Percentiles rank a stretch among this genome's conserved stretches.
Evolutionary conservation across 2,329 filamentous ascomycete species (phyloP).

Genomic region (Colletotrichum camelliae): DNA sequence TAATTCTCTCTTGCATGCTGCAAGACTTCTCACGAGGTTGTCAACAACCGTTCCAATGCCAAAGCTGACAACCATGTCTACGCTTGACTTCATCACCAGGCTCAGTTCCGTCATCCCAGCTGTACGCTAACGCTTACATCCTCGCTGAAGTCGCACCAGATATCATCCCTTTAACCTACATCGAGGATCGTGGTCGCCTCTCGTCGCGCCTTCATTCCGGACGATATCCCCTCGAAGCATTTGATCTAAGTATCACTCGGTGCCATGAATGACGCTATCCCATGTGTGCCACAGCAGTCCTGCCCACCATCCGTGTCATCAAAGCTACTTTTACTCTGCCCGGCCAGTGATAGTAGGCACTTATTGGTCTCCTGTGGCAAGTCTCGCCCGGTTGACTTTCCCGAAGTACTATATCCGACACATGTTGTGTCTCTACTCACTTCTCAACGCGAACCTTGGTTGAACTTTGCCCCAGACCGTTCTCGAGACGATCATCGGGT

Average conservation of each 20-base stretch:
- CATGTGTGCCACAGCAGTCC: not conserved
- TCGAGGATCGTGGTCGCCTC: not conserved
- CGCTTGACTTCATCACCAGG: not conserved
- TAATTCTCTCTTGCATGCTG: not conserved
- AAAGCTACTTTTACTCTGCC: not conserved
- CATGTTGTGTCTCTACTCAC: not conserved
- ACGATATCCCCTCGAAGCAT: not conserved
- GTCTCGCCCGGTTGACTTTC: not conserved
- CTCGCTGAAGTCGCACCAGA: not conserved
- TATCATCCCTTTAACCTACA: not conserved
- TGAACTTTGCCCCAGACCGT: not conserved
- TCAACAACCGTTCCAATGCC: not conserved
- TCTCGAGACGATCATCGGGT: not conserved
- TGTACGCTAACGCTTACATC: not conserved
- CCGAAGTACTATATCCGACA: not conserved
- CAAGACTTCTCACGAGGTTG: not conserved
- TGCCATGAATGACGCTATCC: not conserved
- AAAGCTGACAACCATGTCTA: not conserved
- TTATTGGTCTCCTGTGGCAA: not conserved
- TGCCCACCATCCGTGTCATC: not conserved
- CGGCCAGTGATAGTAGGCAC: not conserved
- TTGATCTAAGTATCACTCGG: not conserved
- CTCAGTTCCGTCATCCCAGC: not conserved
- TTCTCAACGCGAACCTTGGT: not conserved
- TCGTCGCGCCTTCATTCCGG: not conserved